A percentile compares a stretch with the other conserved stretches of the same genome.
Evolutionary conservation across 2,329 filamentous ascomycete genomes (phyloP).

Genomic region (Diaporthe destruens): DNA sequence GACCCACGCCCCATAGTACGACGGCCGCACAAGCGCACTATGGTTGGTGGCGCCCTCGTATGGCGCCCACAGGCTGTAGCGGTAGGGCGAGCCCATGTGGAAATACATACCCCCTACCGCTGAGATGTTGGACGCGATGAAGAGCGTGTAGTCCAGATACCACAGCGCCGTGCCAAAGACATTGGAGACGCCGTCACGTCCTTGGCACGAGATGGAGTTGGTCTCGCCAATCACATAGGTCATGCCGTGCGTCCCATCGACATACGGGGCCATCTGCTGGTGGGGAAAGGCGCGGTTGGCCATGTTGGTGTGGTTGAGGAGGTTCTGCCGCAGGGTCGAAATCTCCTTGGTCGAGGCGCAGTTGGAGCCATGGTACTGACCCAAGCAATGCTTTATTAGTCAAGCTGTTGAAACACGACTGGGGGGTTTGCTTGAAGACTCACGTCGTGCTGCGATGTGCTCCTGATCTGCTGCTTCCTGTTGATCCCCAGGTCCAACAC

Average conservation of each 20-base stretch:
- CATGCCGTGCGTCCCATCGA: conserved; percentile 32
- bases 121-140: conserved; percentile 32
- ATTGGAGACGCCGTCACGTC: conserved; percentile 19
- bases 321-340: conserved; percentile 35
- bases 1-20: conserved; percentile 46
- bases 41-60: conserved; percentile 38
- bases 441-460: conserved; percentile 17
- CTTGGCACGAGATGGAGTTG: conserved; percentile 35
- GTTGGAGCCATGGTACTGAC: conserved; percentile 24
- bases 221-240: conserved; percentile 40
- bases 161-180: conserved; percentile 31
- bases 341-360: conserved; percentile 21
- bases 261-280: conserved; percentile 40
- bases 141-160: conserved; percentile 34
- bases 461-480: conserved; percentile 26
- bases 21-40: conserved; percentile 37
- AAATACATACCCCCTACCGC: conserved; percentile 32
- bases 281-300: conserved; percentile 42
- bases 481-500: conserved; percentile 23
- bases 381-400: background rate
- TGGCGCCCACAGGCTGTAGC: conserved; percentile 46
- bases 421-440: accelerated
- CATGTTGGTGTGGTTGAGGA: conserved; percentile 43
- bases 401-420: background rate
- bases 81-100: conserved; percentile 44